A percentile compares a stretch with the other conserved stretches of the same genome.
phyloP scores from a whole-genome alignment of 2,329 filamentous ascomycete genomes.

The Fusarium sp. region DNA sequence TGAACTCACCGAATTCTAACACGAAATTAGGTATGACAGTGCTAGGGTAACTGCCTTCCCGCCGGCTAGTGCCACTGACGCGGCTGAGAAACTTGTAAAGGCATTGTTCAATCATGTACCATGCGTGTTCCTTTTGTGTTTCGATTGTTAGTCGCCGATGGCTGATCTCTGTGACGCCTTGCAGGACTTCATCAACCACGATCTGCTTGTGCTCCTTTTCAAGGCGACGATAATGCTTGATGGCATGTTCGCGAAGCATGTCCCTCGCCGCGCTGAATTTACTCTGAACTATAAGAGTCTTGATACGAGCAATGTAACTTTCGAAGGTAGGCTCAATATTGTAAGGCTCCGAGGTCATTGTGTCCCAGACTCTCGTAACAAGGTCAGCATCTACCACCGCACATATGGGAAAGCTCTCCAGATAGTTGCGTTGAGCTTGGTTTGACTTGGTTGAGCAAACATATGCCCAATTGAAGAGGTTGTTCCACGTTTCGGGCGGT shows the following conservation, averaged over 20 bases:
- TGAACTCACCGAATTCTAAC: constrained; percentile 50
- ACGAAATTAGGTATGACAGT: constrained; percentile 48
- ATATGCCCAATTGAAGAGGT: constrained; percentile 75
- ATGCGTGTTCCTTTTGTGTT: constrained; percentile 48
- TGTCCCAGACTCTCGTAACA: constrained; percentile 66
- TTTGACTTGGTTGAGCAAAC: constrained; percentile 60
- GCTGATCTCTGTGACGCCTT: constrained; percentile 24
- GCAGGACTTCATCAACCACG: constrained; percentile 50
- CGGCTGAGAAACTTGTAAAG: constrained; percentile 45
- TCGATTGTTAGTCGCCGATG: constrained; percentile 47
- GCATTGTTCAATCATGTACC: constrained; percentile 47
- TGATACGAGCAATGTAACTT: constrained; percentile 62
- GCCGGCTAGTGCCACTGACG: constrained; percentile 32
- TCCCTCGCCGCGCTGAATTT: constrained; percentile 48
- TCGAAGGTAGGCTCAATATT: constrained; percentile 66
- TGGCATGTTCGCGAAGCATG: constrained; percentile 54
- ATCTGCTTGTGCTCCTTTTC: constrained; percentile 43
- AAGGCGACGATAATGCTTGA: constrained; percentile 52
- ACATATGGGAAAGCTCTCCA: constrained; percentile 41
- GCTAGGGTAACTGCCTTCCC: constrained; percentile 37
- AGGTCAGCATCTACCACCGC: constrained; percentile 54
- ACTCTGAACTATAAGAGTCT: constrained; percentile 50
- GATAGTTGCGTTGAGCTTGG: constrained; percentile 51
- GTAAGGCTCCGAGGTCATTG: constrained; percentile 69
- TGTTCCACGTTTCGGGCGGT: constrained; percentile 68